Conservation (phyloP, 169 alveolate genomes). For the Cryptosporidium parvum region DNA sequence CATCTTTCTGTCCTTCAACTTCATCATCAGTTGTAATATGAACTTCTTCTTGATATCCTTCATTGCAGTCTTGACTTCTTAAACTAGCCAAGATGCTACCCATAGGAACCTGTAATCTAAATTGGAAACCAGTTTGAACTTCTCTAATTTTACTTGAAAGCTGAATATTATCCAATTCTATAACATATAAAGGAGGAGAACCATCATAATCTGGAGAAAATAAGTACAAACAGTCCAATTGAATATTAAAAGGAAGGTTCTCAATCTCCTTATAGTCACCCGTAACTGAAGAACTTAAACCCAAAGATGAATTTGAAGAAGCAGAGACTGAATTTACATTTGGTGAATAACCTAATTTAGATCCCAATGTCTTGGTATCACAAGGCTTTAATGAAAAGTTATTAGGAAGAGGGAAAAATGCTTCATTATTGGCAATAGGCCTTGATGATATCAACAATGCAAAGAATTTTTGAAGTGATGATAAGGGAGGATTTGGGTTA, state of each 20-base stretch:
- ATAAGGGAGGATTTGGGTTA: slow-evolving; percentile 3
- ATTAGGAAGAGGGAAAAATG: slow-evolving; percentile 68
- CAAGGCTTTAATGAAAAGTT: slow-evolving; percentile 33
- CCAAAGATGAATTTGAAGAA: neutral
- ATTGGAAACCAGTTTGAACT: slow-evolving; percentile 64
- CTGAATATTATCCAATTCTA: slow-evolving; percentile 68
- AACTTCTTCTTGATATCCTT: neutral
- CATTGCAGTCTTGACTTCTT: neutral
- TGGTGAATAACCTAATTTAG: neutral
- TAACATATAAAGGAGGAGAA: slow-evolving; percentile 45
- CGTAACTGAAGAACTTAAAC: neutral
- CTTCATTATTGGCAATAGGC: slow-evolving; percentile 72
- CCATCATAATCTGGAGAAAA: slow-evolving; percentile 71
- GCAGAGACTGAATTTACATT: neutral
- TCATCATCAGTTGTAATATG: neutral
- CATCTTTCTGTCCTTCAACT: neutral
- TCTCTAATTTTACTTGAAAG: slow-evolving; percentile 65
- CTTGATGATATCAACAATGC: slow-evolving; percentile 67
- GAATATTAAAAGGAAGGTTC: slow-evolving; percentile 34
- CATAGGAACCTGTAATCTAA: slow-evolving; percentile 63
- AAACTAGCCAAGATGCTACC: slow-evolving; percentile 25
- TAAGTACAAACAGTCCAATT: slow-evolving; percentile 50
- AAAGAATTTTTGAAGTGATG: slow-evolving; percentile 38
- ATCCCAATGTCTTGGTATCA: neutral
- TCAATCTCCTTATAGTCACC: neutral